Percentiles rank a stretch among this genome's conserved stretches.
Evolutionary conservation across 805 yeast species (phyloP).

Genomic region (Pichia manshurica): DNA sequence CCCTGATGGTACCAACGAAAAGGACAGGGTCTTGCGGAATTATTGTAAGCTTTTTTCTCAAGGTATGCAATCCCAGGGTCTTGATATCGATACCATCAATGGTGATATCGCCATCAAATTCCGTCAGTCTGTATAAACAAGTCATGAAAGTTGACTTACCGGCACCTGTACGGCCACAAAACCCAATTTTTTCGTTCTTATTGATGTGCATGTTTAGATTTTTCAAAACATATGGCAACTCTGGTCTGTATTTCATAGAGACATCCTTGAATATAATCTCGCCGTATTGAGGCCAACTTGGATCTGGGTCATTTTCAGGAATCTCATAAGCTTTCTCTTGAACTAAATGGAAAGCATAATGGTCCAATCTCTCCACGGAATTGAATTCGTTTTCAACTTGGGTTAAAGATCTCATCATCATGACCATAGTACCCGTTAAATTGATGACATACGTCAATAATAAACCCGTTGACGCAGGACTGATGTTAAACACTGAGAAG

Average conservation of each 20-base stretch:
- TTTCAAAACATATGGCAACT: conserved; percentile 53
- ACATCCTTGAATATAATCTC: conserved; percentile 42
- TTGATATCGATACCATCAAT: conserved; percentile 58
- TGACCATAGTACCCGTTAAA: conserved; percentile 49
- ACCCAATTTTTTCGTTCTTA: conserved; percentile 65
- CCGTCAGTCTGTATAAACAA: conserved; percentile 52
- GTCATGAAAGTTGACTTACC: conserved; percentile 67
- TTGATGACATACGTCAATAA: conserved; percentile 54
- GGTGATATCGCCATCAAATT: conserved; percentile 44
- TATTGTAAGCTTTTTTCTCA: conserved; percentile 55
- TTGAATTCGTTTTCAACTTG: conserved; percentile 77
- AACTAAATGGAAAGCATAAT: conserved; percentile 55
- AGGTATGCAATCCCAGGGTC: conserved; percentile 44
- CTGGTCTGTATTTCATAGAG: conserved; percentile 52
- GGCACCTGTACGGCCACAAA: conserved; percentile 88
- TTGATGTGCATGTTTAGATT: conserved; percentile 38
- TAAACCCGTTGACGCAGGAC: conserved; percentile 59
- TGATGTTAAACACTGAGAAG: conserved; percentile 49
- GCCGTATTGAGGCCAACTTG: conserved; percentile 46
- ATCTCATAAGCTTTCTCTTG: conserved; percentile 62
- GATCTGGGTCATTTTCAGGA: conserved; percentile 34
- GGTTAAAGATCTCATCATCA: conserved; percentile 53
- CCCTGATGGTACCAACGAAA: conserved; percentile 52
- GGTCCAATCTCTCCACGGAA: conserved; percentile 67
- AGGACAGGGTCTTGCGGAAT: conserved; percentile 71